These are phyloP conservation scores for Sporisorium reilianum DNA, from an alignment of 1,284 basidiomycete species.

Conservation along the genomic window DNA sequence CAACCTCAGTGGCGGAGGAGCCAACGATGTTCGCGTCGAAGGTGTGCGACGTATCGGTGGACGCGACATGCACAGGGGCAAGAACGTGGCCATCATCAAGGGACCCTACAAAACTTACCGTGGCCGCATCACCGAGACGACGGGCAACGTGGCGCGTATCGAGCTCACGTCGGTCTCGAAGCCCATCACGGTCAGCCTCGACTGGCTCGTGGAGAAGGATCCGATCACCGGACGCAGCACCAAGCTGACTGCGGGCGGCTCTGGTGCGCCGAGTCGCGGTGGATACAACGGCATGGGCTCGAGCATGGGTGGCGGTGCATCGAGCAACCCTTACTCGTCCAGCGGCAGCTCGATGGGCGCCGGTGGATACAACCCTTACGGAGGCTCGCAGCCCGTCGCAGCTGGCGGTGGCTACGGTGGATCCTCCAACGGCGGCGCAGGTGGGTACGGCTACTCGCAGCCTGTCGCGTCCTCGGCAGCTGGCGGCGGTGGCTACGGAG, in stretches of 20 bases:
- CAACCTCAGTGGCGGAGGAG: slow-evolving; percentile 52
- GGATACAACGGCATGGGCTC: slow-evolving; percentile 28
- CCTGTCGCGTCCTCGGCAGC: slow-evolving; percentile 31
- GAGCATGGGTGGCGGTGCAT: slow-evolving; percentile 33
- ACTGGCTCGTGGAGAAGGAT: slow-evolving; percentile 80
- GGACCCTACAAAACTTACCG: slow-evolving; percentile 91
- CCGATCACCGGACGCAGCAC: slow-evolving; percentile 60
- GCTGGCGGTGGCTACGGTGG: slow-evolving; percentile 35
- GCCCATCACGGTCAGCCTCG: slow-evolving; percentile 85
- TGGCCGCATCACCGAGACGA: slow-evolving; percentile 94
- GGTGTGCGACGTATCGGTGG: slow-evolving; percentile 52
- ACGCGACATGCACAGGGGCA: slow-evolving; percentile 82
- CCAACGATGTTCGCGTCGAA: slow-evolving; percentile 55
- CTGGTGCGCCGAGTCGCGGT: slow-evolving; percentile 18
- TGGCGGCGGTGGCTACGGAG: slow-evolving; percentile 24
- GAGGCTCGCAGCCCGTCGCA: slow-evolving; percentile 27
- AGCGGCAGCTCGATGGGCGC: slow-evolving; percentile 24
- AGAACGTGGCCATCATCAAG: slow-evolving; percentile 82
- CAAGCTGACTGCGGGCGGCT: slow-evolving; percentile 36
- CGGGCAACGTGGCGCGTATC: slow-evolving; percentile 86
- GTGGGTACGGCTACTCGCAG: slow-evolving; percentile 38
- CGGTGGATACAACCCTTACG: slow-evolving; percentile 45
- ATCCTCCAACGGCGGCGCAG: slow-evolving; percentile 14
- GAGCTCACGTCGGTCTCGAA: slow-evolving; percentile 92
- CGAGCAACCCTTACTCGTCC: slow-evolving; percentile 47